Percentiles rank a stretch among this genome's conserved stretches.
These are phyloP conservation scores for Crithidia expoeki DNA, from an alignment of 208 protist species.

Conservation along the genomic window DNA sequence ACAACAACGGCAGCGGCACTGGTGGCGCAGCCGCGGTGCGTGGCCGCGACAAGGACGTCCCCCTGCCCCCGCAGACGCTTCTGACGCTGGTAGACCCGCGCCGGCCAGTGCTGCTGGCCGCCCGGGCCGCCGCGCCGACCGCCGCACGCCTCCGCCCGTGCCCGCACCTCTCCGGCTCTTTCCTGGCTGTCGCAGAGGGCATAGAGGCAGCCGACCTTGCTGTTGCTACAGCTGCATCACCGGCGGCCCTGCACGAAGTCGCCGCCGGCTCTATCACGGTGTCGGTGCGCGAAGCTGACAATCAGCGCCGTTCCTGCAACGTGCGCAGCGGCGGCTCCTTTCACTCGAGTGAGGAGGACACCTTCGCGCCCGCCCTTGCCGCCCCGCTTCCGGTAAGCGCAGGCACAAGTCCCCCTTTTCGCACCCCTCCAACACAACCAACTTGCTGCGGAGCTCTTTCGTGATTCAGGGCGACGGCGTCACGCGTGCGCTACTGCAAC, in stretches of 20 bases:
- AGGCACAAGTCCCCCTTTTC: neutral
- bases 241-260: neutral
- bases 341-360: slow-evolving; percentile 4
- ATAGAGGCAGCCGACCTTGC: too few species aligned
- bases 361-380: neutral
- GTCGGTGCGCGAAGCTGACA: neutral
- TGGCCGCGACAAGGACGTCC: neutral
- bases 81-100: slow-evolving; percentile 25
- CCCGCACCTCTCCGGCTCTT: neutral
- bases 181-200: neutral
- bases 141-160: neutral
- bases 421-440: neutral
- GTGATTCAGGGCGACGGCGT: slow-evolving; percentile 20
- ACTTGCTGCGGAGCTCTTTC: neutral
- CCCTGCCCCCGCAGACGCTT: slow-evolving; percentile 22
- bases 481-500: slow-evolving; percentile 39
- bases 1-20: too few species aligned
- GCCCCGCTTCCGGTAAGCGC: neutral
- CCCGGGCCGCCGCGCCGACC: slow-evolving; percentile 9
- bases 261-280: neutral
- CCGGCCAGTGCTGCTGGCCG: slow-evolving; percentile 16
- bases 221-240: too few species aligned
- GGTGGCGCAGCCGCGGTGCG: neutral
- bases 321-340: slow-evolving; percentile 2
- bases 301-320: neutral